Percentiles rank a stretch among this genome's conserved stretches.
Conservation (phyloP, 768 basidiomycete species). For the Dacryopinax primogenitus region DNA sequence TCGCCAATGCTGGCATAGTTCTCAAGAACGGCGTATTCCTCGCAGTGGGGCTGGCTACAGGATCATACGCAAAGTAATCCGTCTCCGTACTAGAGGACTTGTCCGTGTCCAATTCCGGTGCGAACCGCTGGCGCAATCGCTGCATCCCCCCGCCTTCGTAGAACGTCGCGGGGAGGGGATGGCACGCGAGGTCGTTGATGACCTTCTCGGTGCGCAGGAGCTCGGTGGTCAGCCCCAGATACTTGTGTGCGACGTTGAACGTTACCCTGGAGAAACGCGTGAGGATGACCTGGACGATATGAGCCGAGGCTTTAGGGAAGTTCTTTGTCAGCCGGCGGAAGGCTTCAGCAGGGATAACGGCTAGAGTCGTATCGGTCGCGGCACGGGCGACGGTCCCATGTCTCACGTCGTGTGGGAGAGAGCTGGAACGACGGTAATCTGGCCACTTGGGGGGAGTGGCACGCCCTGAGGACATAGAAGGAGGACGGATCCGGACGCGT, state of each 20-base stretch:
- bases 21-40: not conserved
- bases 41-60: not conserved
- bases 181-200: slow-evolving; percentile 92
- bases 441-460: not conserved
- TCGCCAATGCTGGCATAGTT: not conserved
- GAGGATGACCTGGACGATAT: slow-evolving; percentile 92
- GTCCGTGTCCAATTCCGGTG: slow-evolving; percentile 22
- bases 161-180: slow-evolving; percentile 81
- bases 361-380: slow-evolving; percentile 83
- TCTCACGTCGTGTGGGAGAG: slow-evolving; percentile 27
- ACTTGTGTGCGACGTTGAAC: slow-evolving; percentile 93
- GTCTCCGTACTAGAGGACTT: slow-evolving; percentile 11
- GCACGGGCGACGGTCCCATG: slow-evolving; percentile 83
- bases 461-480: no score
- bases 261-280: slow-evolving; percentile 95
- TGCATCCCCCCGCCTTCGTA: slow-evolving; percentile 87
- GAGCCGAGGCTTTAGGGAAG: slow-evolving; percentile 92
- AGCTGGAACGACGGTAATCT: not conserved
- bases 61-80: slow-evolving; percentile 29
- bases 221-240: slow-evolving; percentile 87
- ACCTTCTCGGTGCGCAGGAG: slow-evolving; percentile 93
- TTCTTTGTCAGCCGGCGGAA: slow-evolving; percentile 89
- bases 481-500: no score
- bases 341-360: slow-evolving; percentile 97
- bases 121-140: slow-evolving; percentile 81